Base-by-base conservation (phyloP, 768 basidiomycete species). In the Stropharia rugosoannulata region DNA sequence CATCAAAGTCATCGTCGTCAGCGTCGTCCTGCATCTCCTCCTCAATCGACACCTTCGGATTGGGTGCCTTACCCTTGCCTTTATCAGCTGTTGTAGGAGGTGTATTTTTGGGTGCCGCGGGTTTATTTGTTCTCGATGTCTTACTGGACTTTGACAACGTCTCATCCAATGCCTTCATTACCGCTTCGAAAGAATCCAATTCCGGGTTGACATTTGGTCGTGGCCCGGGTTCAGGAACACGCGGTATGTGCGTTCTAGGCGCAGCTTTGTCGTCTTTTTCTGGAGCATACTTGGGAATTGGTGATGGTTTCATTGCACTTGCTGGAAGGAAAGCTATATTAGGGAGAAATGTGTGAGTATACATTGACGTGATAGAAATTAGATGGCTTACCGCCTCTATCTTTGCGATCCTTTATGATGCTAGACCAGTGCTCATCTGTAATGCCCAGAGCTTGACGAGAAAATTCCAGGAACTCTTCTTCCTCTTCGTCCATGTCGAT, bases 141-240 rank as follows among this genome's bases (percentile, higher is more conserved):
- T 47, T 36, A 44, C 12, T 40, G 49, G 54, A 41, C 32, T 55
- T 55, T 61, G 74, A 77, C 29, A 99, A 77, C 62, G 97, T 91
- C 15, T 75, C 81, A 62, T 99, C 97, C 87, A 98, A 92, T 2
- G 94, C 94, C 65, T 84, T 82, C 97, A 98, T 98, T 32, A 98
- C 92, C 1, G 89, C 83, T 66, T 99, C 97, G 59, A 99, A 98
- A 0, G 94, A 95, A 68, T 95, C 83, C 18, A 98, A 78, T 45
- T 86, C 83, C 3, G 86, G 82, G 68, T 94, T 90, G 6, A 71
- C 68, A 51, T 73, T 76, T 11, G 76, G 75, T 16, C 71, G 73
- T 13, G 74, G 70, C 3, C 72, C 75, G 9, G 64, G 61, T 40
- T 66, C 62, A 19, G 65, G 63, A 29, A 60, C 53, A 35, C 66